phyloP scores from a whole-genome alignment of 1,139 yeast species.

The Zygotorulaspora mrakii region DNA sequence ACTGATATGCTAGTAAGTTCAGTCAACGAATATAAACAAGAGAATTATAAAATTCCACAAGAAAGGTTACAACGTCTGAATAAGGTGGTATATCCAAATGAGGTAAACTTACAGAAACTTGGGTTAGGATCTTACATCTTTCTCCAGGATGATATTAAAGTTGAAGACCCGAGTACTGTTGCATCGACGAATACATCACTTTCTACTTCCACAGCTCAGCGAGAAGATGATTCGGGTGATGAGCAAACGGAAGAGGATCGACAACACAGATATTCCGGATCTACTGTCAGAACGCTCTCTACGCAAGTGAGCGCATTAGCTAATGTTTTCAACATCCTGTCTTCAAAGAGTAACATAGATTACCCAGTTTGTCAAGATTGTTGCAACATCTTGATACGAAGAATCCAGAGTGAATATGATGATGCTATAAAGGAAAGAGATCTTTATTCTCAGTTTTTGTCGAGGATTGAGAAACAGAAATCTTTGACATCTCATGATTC shows the following conservation, averaged over 20 bases:
- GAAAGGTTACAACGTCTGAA: constrained; percentile 38
- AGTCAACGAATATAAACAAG: constrained; percentile 23
- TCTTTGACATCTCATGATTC: constrained; percentile 37
- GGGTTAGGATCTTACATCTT: constrained; percentile 18
- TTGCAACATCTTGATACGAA: constrained; percentile 62
- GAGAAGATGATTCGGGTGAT: constrained; percentile 22
- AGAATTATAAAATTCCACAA: constrained; percentile 32
- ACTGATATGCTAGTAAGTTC: constrained; percentile 42
- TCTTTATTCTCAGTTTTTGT: constrained; percentile 66
- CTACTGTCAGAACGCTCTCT: constrained; percentile 37
- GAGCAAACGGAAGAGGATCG: constrained; percentile 12
- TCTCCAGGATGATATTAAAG: constrained; percentile 10
- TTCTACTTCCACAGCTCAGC: constrained; percentile 11
- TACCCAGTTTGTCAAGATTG: constrained; percentile 89
- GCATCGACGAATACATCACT: constrained; percentile 14
- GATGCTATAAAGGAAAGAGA: constrained; percentile 77
- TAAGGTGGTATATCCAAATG: constrained; percentile 24
- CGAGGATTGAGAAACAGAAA: constrained; percentile 58
- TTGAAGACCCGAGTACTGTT: constrained; percentile 7
- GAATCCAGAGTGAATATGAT: constrained; percentile 66
- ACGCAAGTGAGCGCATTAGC: constrained; percentile 48
- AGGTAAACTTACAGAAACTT: constrained; percentile 14
- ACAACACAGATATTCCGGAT: constrained; percentile 15
- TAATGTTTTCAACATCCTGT: constrained; percentile 61
- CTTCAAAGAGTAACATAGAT: constrained; percentile 72